A percentile compares a stretch with the other conserved stretches of the same genome.
These are phyloP conservation scores for Microcera coccophila DNA, from an alignment of 2,329 filamentous ascomycete genomes.

Conservation along the genomic window DNA sequence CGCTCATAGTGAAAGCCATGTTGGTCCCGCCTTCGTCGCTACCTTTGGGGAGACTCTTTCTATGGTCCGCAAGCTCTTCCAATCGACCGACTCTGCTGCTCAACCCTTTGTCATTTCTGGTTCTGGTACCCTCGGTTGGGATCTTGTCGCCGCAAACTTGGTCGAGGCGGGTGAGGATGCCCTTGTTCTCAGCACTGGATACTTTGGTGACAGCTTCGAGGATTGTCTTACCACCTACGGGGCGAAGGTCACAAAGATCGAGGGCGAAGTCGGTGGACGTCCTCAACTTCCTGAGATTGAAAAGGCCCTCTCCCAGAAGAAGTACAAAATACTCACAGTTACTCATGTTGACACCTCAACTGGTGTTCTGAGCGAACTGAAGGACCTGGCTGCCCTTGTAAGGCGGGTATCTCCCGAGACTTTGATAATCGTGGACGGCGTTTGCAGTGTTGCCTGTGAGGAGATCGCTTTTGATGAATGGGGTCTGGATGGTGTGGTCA, in stretches of 20 bases:
- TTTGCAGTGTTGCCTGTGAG: constrained; percentile 94
- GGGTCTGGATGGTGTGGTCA: constrained; percentile 88
- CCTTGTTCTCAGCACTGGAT: constrained; percentile 90
- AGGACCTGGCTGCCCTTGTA: constrained; percentile 77
- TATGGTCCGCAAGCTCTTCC: constrained; percentile 89
- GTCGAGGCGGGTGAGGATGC: constrained; percentile 85
- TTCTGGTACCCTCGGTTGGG: constrained; percentile 95
- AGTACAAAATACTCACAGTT: constrained; percentile 90
- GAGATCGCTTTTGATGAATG: constrained; percentile 95
- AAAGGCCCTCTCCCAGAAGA: constrained; percentile 80
- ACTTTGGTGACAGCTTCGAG: constrained; percentile 94
- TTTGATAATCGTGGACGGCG: constrained; percentile 87
- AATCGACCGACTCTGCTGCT: constrained; percentile 73
- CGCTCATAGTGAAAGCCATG: constrained; percentile 76
- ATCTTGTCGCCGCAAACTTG: constrained; percentile 90
- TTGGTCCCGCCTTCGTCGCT: constrained; percentile 82
- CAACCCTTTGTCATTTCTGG: constrained; percentile 94
- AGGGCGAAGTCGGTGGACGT: constrained; percentile 80
- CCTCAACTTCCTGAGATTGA: constrained; percentile 86
- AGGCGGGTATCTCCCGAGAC: constrained; percentile 86
- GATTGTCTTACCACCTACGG: constrained; percentile 91
- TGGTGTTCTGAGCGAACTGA: constrained; percentile 87
- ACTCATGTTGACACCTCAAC: constrained; percentile 98
- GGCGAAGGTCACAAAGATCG: constrained; percentile 82
- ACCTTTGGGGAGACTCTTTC: constrained; percentile 86